Base-by-base conservation (phyloP, 2,329 filamentous ascomycete genomes). In the Teratosphaeria epicoccoides region DNA sequence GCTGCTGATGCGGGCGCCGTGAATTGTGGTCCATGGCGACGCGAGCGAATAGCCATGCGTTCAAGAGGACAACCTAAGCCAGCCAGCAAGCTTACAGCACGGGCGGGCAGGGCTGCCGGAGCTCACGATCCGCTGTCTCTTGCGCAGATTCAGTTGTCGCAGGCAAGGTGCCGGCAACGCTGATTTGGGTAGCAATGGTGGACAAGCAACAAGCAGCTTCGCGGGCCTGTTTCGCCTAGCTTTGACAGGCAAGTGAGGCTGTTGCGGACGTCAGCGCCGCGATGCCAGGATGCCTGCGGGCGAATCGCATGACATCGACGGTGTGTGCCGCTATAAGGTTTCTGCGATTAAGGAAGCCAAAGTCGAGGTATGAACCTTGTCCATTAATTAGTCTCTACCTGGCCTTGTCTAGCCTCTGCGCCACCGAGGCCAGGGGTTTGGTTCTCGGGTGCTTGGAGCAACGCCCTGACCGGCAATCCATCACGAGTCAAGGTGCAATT, bases 41-140 rank as follows among this genome's bases (percentile, higher is more conserved):
- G 51, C 33, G 33, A 53, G 47, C 46, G 50, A 52, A 51, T 48
- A 49, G 52, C 55, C 58, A 60, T 60, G 58, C 58, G 58, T 52
- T 59, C 56, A 55, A 54, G 52, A 55, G 58, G 57, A 59, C 55
- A 51, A 46, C n/a, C n/a, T n/a, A n/a, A n/a, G n/a, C n/a, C n/a
- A n/a, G 51, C 44, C 52, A 33, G 49, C 43, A 48, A 43, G 52
- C 48, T 51, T 33, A 28, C 43, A 33, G 44, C 28, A 22, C 23
- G 23, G 43, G 24, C 40, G 47, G 46, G 28, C 46, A 50, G 49
- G 50, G 47, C 44, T 40, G 33, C 33, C 49, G 50, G 55, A 54
- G 55, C 51, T 52, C 48, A 52, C 52, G 54, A 52, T 54, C 51
- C 40, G 52, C 50, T 55, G 53, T 47, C 49, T 52, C 54, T 52